phyloP scores from a whole-genome alignment of 2,329 filamentous ascomycete genomes.

The Rhynchosporium agropyri region DNA sequence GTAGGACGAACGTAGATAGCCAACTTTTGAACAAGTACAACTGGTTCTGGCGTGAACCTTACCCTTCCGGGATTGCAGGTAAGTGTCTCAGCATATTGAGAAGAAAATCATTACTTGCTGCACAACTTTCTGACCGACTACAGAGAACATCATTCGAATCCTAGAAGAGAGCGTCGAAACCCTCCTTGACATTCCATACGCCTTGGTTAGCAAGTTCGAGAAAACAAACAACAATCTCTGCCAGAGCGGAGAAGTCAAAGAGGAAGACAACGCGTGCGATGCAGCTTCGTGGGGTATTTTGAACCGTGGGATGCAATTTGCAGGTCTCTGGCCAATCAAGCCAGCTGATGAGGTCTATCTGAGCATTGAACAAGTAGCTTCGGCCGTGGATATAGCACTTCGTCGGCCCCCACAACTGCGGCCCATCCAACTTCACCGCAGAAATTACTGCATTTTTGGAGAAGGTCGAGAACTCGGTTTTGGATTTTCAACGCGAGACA shows the following conservation, averaged over 20 bases:
- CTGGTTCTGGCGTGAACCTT: background rate
- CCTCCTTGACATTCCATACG: conserved; percentile 7
- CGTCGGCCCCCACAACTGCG: background rate
- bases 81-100: background rate
- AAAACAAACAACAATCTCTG: conserved; percentile 2
- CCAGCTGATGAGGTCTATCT: background rate
- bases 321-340: conserved; percentile 11
- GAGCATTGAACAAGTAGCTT: background rate
- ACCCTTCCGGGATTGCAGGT: conserved; percentile 5
- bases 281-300: conserved; percentile 9
- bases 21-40: background rate
- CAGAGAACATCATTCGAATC: conserved; percentile 7
- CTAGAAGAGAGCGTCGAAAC: background rate
- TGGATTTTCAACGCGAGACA: background rate
- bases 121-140: no score
- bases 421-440: background rate
- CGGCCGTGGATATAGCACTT: background rate
- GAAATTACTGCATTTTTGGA: background rate
- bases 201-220: background rate
- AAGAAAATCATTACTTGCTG: background rate
- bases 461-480: background rate
- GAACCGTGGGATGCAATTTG: background rate
- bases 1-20: background rate
- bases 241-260: background rate
- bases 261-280: conserved; percentile 9